Evolutionary conservation across 2,329 filamentous ascomycete species (phyloP).

Genomic region (Stromatinia cepivora): DNA sequence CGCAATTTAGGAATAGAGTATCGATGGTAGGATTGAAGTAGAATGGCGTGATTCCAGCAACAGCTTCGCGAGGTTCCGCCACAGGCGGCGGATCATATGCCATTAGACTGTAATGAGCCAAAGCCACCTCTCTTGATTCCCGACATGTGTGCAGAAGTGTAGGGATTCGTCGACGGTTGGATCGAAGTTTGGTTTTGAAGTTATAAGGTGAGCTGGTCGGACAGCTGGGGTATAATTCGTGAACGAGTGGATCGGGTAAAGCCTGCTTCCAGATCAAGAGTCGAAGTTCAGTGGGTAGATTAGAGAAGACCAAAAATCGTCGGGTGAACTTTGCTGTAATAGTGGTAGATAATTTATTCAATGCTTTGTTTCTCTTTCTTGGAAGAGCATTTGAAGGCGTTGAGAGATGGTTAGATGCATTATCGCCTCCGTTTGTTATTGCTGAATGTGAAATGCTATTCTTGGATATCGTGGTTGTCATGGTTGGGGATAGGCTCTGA

Average conservation of each 20-base stretch:
- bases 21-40: slow-evolving; percentile 37
- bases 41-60: slow-evolving; percentile 38
- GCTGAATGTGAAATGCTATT: slow-evolving; percentile 3
- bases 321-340: slow-evolving; percentile 21
- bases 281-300: slow-evolving; percentile 36
- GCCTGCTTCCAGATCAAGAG: slow-evolving; percentile 36
- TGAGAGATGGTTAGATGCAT: background rate
- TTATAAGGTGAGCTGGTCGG: slow-evolving; percentile 36
- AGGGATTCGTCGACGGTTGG: slow-evolving; percentile 36
- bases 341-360: slow-evolving; percentile 7
- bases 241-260: slow-evolving; percentile 33
- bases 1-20: slow-evolving; percentile 36
- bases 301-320: slow-evolving; percentile 26
- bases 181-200: slow-evolving; percentile 40
- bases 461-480: slow-evolving; percentile 2
- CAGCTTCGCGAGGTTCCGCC: slow-evolving; percentile 21
- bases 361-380: background rate
- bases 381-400: background rate
- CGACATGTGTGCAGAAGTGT: slow-evolving; percentile 34
- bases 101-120: slow-evolving; percentile 36
- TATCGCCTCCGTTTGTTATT: slow-evolving; percentile 42
- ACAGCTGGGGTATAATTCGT: slow-evolving; percentile 37
- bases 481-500: background rate
- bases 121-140: slow-evolving; percentile 35
- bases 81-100: slow-evolving; percentile 30